Evolutionary conservation across 768 basidiomycete species (phyloP).

Genomic region (Dentipellis fragilis): DNA sequence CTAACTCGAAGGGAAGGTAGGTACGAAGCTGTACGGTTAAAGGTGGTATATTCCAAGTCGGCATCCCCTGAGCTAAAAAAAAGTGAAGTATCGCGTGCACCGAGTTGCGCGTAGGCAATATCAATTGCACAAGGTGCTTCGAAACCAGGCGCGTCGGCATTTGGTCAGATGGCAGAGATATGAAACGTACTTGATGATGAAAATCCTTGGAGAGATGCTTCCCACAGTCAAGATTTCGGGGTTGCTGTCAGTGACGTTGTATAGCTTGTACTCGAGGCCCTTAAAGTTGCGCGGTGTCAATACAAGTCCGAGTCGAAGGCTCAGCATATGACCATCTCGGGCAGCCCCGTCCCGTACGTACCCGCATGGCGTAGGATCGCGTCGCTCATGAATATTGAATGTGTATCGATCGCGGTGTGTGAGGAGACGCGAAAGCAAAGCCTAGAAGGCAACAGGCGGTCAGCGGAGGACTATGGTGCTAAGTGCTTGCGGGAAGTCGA

Average conservation of each 20-base stretch:
- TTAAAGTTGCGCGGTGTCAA: background rate
- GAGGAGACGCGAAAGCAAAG: background rate
- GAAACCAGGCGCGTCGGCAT: background rate
- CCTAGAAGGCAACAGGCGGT: too few species aligned
- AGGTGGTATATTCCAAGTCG: constrained; percentile 25
- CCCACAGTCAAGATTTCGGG: background rate
- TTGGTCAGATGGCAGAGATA: background rate
- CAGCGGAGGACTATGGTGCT: too few species aligned
- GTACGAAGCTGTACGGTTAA: constrained; percentile 22
- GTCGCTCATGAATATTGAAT: constrained; percentile 2
- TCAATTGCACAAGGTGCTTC: constrained; percentile 25
- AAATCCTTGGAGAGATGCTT: constrained; percentile 1
- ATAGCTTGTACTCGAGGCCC: background rate
- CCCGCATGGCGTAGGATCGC: background rate
- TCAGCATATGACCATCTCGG: background rate
- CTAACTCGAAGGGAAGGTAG: constrained; percentile 27
- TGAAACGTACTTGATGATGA: background rate
- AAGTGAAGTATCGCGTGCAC: constrained; percentile 26
- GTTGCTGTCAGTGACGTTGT: background rate
- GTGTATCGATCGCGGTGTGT: background rate
- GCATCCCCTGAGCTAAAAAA: constrained; percentile 29
- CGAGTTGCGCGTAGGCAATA: constrained; percentile 25
- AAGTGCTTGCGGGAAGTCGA: too few species aligned
- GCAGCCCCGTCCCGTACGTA: background rate
- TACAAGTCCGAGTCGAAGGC: background rate